Percentiles rank a stretch among this genome's conserved stretches.
These are phyloP conservation scores for Pulveroboletus sp. DNA, from an alignment of 768 basidiomycete species.

Conservation along the genomic window DNA sequence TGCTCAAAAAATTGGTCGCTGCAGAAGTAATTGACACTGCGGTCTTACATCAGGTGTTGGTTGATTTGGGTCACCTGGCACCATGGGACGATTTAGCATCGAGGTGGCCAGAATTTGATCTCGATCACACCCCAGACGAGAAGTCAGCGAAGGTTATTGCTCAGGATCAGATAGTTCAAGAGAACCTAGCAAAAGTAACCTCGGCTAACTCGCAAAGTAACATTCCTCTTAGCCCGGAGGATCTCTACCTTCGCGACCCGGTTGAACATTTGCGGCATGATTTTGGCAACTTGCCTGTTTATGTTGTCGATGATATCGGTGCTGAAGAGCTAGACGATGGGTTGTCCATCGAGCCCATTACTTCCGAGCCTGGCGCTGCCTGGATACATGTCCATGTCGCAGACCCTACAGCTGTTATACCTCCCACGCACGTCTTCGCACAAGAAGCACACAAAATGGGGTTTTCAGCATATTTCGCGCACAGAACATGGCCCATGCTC, in stretches of 20 bases:
- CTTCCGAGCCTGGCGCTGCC: conserved; percentile 47
- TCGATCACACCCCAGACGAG: conserved; percentile 20
- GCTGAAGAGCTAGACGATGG: conserved; percentile 95
- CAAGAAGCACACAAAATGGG: conserved; percentile 49
- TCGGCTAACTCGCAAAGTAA: conserved; percentile 10
- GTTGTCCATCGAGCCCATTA: conserved; percentile 71
- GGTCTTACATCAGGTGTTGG: conserved; percentile 44
- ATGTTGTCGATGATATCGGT: conserved; percentile 74
- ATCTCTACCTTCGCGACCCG: conserved; percentile 59
- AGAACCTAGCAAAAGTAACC: conserved; percentile 12
- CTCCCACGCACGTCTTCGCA: conserved; percentile 61
- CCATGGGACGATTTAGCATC: conserved; percentile 74
- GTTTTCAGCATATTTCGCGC: conserved; percentile 58
- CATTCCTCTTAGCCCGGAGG: conserved; percentile 51
- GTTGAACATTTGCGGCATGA: conserved; percentile 76
- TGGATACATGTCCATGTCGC: conserved; percentile 95
- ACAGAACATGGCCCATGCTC: conserved; percentile 69
- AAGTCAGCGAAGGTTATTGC: conserved; percentile 32
- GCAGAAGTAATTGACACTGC: conserved; percentile 27
- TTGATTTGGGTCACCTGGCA: conserved; percentile 68
- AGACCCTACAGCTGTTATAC: conserved; percentile 80
- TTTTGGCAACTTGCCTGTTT: conserved; percentile 76
- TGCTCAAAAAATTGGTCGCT: conserved; percentile 54
- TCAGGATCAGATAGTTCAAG: conserved; percentile 25
- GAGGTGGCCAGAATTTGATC: conserved; percentile 33